Base-by-base conservation (phyloP, 2,329 filamentous ascomycete species). In the Saccharata proteae region DNA sequence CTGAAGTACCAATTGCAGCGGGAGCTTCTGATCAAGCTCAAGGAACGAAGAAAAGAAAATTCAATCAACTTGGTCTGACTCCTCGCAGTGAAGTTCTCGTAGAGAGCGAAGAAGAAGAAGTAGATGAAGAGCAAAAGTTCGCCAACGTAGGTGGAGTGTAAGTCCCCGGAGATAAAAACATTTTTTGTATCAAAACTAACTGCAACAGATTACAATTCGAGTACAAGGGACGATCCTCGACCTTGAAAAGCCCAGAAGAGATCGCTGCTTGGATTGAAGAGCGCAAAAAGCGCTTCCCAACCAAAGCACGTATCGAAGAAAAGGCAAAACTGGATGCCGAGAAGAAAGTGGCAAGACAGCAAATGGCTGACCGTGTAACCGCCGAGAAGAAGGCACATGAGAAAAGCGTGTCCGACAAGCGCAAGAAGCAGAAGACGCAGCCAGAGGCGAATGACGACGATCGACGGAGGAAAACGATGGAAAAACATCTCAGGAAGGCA, bases 201-300 rank as follows among this genome's bases (percentile, higher is more conserved):
- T 15, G 13, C 19, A 26, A 35, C 29, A 29, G 14, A 43, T 39
- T 34, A 23, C 32, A 47, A 19, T 66, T 77, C 39, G 67, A 70
- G 34, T 71, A 73, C 43, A 62, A 65, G 41, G 69, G 69, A n/a
- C 52, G 64, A 43, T 62, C 68, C 26, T 50, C 68, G 3, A 65
- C 59, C 0, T 50, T 78, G 15, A 61, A 64, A 32, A 65, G 64
- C 5, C 51, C 66, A 11, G 71, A 71, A 36, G 85, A 94, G 47
- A 67, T 94, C 34, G 69, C 74, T 15, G 71, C 74, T 5, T 96
- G 84, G 74, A 73, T 92, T 40, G 74, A 74, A 29, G 84, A 93
- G 53, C 74, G 88, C 37, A 79, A 69, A 49, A 78, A 74, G 41
- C 77, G 78, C 30, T 96, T 73, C 51, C 88, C 88, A 2, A 94